Evolutionary conservation across 768 basidiomycete species (phyloP), one percentile per base, ranked within the genome.

Genomic region (Chlorophyllum brunneum): DNA sequence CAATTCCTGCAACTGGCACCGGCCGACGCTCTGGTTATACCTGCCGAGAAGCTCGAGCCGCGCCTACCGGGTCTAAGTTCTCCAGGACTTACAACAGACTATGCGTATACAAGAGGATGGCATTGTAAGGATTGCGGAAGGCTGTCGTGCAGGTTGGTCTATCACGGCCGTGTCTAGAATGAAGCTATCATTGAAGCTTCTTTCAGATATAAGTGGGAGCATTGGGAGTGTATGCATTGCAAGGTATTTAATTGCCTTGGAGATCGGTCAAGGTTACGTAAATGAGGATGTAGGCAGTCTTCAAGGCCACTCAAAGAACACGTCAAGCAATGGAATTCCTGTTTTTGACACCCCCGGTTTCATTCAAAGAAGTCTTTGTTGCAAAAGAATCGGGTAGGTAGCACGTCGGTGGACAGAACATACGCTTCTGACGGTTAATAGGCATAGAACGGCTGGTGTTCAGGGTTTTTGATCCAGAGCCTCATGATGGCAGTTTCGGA

Each of bases 61-160:
- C 31, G 24, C 16, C 22, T 20, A 44, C 51, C 51, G 18, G 29
- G 43, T 8, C 16, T 29, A 15, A 22, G 11, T 9, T 52, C 51
- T 10, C 55, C 67, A 38, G 72, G 69, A 1, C 65, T 80, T 27
- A 75, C 73, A 8, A 86, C 83, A 3, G 70, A 73, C 2, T 80
- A 79, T 55, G 69, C 72, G 4, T 85, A 78, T 57, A 81, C 75
- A 13, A 78, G 79, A 58, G 89, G 89, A 1, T 82, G 81, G 71
- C 85, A 88, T 61, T 92, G 90, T 62, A 56, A 49, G 15, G 53
- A 63, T 6, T 92, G 90, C 59, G 89, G 90, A 24, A 77, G 87
- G 22, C 66, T 92, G 34, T 87, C 88, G 7, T 82, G 81, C 70
- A 78, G 88, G 88, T 89, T 54, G 11, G 22, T 43, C 22, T n/a